These are phyloP conservation scores for Trypanosoma cruzi DNA, from an alignment of 208 protist species.

Conservation along the genomic window DNA sequence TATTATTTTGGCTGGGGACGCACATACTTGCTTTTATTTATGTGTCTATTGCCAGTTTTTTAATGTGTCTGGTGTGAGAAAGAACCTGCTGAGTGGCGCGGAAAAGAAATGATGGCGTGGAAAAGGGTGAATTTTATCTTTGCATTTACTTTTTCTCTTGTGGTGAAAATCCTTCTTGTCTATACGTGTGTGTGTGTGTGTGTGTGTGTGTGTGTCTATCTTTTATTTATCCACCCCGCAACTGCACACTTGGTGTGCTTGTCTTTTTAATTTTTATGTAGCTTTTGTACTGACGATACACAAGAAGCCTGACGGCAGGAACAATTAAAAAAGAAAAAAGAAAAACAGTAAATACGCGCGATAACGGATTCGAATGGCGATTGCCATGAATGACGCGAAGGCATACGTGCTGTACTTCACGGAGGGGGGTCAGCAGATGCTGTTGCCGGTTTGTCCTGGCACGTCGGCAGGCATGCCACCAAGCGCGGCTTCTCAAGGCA, in stretches of 20 bases:
- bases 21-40: neutral
- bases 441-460: neutral
- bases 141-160: neutral
- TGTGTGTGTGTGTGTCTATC: no score
- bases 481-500: neutral
- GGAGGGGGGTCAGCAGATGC: neutral
- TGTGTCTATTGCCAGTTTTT: neutral
- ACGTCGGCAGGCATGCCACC: neutral
- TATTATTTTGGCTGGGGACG: neutral
- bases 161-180: no score
- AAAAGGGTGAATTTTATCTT: neutral
- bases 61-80: neutral
- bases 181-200: no score
- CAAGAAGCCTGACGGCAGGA: neutral
- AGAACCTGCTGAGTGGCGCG: neutral
- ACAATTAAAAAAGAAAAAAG: no score
- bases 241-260: no score
- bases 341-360: no score
- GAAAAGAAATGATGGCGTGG: neutral
- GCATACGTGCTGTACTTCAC: neutral
- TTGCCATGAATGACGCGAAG: neutral
- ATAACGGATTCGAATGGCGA: neutral
- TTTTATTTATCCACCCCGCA: no score
- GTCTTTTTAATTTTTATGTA: no score
- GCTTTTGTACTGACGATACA: neutral